Evolutionary conservation across 2,329 filamentous ascomycete genomes (phyloP), one percentile per base, ranked within the genome.

Genomic region (Pestalotiopsis fici): DNA sequence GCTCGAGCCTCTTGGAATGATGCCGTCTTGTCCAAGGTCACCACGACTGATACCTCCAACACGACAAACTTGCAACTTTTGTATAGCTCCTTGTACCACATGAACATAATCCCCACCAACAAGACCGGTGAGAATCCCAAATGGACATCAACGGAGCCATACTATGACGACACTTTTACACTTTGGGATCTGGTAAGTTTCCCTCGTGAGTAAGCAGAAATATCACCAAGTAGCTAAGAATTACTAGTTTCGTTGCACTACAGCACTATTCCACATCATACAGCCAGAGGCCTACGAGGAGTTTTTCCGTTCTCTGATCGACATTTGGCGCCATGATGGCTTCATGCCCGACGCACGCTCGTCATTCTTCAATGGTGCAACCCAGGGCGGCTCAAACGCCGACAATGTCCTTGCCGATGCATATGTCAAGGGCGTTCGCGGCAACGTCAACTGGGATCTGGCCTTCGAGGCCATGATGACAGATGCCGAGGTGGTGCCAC

Each of bases 321-420:
- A 93, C 71, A 87, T 91, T 71, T 93, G 87, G 86, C 81, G 88
- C 65, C 79, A 88, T 68, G 88, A 90, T 4, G 88, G 88, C 4
- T 92, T 85, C 71, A 81, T 91, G 73, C 89, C 90, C 0, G 90
- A 92, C 71, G 90, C 83, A 0, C 86, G 90, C 12, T 91, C 89
- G 0, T 91, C 87, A 1, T 90, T 92, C 76, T 91, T 83, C 79
- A 93, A 92, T 69, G 91, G 91, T 11, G 86, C 87, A 18, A 87
- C 88, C 0, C 91, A 93, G 74, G 91, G 90, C 12, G 91, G 91
- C 7, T 90, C 87, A 13, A 93, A 93, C 72, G 86, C 87, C 3
- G 91, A 93, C 75, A 93, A 91, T 66, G 86, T 93, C 3, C 85
- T 93, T 18, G 91, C 91, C 2, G 91, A 93, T 73, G 91, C 91